phyloP scores from a whole-genome alignment of 2,329 filamentous ascomycete genomes.

The Xylariaceae sp. region DNA sequence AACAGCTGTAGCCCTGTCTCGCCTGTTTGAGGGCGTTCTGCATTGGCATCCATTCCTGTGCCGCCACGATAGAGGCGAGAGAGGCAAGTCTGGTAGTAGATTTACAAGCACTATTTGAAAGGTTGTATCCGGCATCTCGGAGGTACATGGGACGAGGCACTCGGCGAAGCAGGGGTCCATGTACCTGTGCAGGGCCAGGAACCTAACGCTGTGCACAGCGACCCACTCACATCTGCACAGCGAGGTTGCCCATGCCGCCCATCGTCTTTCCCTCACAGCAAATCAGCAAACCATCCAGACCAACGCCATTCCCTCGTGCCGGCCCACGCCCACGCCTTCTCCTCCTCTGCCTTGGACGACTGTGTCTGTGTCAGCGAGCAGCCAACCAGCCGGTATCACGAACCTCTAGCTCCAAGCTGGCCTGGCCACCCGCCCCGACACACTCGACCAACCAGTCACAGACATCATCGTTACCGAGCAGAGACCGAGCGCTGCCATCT shows the following conservation, averaged over 20 bases:
- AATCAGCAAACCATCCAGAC: constrained; percentile 10
- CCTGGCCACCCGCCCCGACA: too few species aligned
- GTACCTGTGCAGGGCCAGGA: constrained; percentile 2
- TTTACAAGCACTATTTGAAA: background rate
- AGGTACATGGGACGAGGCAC: too few species aligned
- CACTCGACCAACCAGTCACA: too few species aligned
- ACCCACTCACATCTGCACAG: constrained; percentile 14
- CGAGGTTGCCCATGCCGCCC: constrained; percentile 9
- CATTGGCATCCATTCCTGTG: too few species aligned
- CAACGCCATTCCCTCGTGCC: constrained; percentile 6
- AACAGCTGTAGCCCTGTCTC: too few species aligned
- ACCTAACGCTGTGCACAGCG: background rate
- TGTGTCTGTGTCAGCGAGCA: too few species aligned
- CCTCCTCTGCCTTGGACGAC: background rate
- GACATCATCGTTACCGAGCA: background rate
- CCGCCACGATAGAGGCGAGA: background rate
- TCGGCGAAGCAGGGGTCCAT: background rate
- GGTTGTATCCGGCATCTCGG: background rate
- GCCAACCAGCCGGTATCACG: too few species aligned
- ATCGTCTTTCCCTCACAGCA: constrained; percentile 11
- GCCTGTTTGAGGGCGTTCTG: too few species aligned
- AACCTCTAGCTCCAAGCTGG: too few species aligned
- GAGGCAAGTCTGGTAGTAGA: background rate
- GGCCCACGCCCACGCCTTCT: background rate
- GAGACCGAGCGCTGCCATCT: background rate